Evolutionary conservation across 352 stramenopile genomes (phyloP), one percentile per base, ranked within the genome.

Genomic region (Aphanomyces cochlioides): DNA sequence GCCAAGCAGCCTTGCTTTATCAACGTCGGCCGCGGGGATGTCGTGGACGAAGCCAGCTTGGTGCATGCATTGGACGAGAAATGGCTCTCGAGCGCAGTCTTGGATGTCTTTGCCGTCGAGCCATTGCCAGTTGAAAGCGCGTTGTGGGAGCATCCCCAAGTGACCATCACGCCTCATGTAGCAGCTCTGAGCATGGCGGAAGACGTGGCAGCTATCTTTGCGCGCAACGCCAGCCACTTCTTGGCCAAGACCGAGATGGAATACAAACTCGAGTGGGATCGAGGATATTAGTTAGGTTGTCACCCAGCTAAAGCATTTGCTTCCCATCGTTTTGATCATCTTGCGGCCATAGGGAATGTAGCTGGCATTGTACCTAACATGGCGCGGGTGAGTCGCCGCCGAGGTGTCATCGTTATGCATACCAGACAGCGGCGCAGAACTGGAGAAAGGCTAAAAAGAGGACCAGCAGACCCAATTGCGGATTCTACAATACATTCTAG

Each of bases 281-380:
- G 21, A 3, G 59, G 59, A 45, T 67, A 67, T 37, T 67, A 67
- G 13, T n/a, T 64, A 41, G n/a, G 47, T 57, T 45, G 12, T 10
- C 39, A 67, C 19, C 7, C 17, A 36, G 10, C 43, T 39, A 8
- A 67, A 17, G 43, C 59, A 67, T 19, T 67, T 67, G 10, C 41
- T 53, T 17, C 59, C 59, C 7, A 67, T 17, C 17, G 59, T 67
- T 36, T 79, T 79, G 69, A 94, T 76, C 50, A 93, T 89, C 72
- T 92, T 92, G 69, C 85, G 85, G 64, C 87, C 87, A 72, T 89
- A 95, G 17, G 85, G 87, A 34, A 95, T 82, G 75, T 92, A 95
- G 41, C 85, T 95, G 17, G 84, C 84, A 60, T 85, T 90, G 69
- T 95, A 94, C 81, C 81, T 88, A 53, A 13, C 2, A 28, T 28